phyloP scores from a whole-genome alignment of 768 basidiomycete genomes.

The Amanita rubescens region DNA sequence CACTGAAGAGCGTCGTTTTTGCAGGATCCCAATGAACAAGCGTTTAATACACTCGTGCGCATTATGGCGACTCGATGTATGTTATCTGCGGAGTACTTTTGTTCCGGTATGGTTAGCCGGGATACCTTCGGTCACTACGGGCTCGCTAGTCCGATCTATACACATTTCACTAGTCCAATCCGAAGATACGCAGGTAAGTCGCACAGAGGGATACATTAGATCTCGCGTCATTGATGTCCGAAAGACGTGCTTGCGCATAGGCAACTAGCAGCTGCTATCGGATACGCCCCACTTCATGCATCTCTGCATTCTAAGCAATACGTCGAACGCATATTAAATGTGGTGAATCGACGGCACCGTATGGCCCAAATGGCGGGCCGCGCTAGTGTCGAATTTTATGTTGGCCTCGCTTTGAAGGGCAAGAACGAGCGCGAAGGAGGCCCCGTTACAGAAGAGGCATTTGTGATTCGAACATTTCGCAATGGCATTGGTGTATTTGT shows the following conservation, averaged over 20 bases:
- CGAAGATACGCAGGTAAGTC: slow-evolving; percentile 83
- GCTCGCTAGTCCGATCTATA: slow-evolving; percentile 94
- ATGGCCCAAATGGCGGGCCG: slow-evolving; percentile 98
- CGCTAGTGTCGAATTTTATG: slow-evolving; percentile 96
- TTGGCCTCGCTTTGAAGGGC: slow-evolving; percentile 83
- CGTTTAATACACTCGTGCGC: slow-evolving; percentile 95
- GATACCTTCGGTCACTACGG: slow-evolving; percentile 97
- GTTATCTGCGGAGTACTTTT: slow-evolving; percentile 98
- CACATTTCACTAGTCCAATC: slow-evolving; percentile 98
- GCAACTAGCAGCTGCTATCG: slow-evolving; percentile 87
- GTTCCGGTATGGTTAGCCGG: slow-evolving; percentile 85
- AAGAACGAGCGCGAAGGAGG: slow-evolving; percentile 35
- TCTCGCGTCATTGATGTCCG: not conserved
- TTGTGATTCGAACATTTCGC: slow-evolving; percentile 88
- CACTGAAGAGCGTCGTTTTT: not conserved
- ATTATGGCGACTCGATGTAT: slow-evolving; percentile 99
- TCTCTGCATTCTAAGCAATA: slow-evolving; percentile 83
- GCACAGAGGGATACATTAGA: not conserved
- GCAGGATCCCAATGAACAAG: slow-evolving; percentile 75
- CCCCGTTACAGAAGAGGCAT: slow-evolving; percentile 68
- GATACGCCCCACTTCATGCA: slow-evolving; percentile 74
- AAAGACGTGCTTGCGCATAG: slow-evolving; percentile 90
- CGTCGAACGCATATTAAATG: slow-evolving; percentile 79
- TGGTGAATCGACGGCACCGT: slow-evolving; percentile 87
- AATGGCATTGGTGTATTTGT: slow-evolving; percentile 98